Evolutionary conservation across 495 filamentous ascomycete genomes (phyloP).

Genomic region (Oidiodendron maius): DNA sequence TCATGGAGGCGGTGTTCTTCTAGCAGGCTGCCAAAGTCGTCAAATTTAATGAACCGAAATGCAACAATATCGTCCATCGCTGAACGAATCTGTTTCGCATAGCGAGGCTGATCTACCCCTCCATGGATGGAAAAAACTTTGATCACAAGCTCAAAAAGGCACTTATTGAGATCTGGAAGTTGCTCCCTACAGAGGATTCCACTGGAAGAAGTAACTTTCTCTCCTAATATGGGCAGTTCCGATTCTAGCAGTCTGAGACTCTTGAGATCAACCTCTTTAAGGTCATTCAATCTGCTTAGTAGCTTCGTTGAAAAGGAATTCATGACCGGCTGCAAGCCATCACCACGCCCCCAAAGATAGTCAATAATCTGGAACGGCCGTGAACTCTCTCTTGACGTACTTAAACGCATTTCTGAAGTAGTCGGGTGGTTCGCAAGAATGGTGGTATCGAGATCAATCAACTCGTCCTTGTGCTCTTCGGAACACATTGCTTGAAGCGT

Average conservation of each 20-base stretch:
- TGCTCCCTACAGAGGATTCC: constrained; percentile 11
- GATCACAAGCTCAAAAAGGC: constrained; percentile 6
- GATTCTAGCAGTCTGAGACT: constrained; percentile 59
- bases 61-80: neutral
- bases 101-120: neutral
- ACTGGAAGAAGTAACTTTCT: constrained; percentile 40
- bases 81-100: neutral
- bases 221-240: constrained; percentile 57
- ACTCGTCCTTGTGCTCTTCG: neutral
- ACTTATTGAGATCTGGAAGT: constrained; percentile 8
- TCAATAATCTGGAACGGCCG: constrained; percentile 35
- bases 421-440: constrained; percentile 42
- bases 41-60: neutral
- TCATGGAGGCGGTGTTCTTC: neutral
- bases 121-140: constrained; percentile 12
- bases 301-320: constrained; percentile 49
- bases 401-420: constrained; percentile 35
- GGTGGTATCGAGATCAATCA: constrained; percentile 21
- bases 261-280: constrained; percentile 48
- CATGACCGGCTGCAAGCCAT: constrained; percentile 37
- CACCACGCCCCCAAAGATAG: constrained; percentile 31
- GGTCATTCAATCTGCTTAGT: constrained; percentile 46
- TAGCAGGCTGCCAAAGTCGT: neutral
- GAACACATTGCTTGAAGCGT: constrained; percentile 31
- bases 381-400: constrained; percentile 29